Evolutionary conservation across 306 rosid species (phyloP).

Genomic region (Lathyrus tuberosus): DNA sequence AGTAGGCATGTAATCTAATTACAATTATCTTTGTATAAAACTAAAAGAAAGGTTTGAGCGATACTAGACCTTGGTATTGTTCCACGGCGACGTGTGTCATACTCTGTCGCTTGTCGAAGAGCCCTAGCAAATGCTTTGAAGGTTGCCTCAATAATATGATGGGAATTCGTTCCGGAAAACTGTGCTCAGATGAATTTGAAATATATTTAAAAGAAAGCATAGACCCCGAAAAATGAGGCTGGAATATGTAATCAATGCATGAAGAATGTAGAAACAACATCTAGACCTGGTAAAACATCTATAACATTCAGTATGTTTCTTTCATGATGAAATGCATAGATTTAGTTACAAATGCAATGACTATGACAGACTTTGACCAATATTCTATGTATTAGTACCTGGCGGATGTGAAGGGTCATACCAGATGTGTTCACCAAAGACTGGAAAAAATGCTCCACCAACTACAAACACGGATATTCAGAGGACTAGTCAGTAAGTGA

Average conservation of each 20-base stretch:
- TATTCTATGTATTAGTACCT: slow-evolving; percentile 57
- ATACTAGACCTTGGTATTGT: slow-evolving; percentile 77
- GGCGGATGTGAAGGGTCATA: slow-evolving; percentile 92
- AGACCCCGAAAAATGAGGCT: slow-evolving; percentile 9
- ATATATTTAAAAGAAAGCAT: slow-evolving; percentile 22
- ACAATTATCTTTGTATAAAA: background rate
- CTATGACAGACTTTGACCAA: slow-evolving; percentile 22
- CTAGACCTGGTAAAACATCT: slow-evolving; percentile 3
- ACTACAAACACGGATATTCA: slow-evolving; percentile 47
- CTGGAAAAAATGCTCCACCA: slow-evolving; percentile 98
- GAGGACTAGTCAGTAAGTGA: slow-evolving; percentile 1
- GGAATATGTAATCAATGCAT: slow-evolving; percentile 28
- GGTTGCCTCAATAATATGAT: slow-evolving; percentile 96
- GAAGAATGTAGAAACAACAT: slow-evolving; percentile 29
- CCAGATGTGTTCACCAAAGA: slow-evolving; percentile 95
- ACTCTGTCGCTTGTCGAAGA: slow-evolving; percentile 87
- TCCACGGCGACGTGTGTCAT: slow-evolving; percentile 80
- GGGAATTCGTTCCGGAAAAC: slow-evolving; percentile 92
- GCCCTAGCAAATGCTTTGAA: slow-evolving; percentile 98
- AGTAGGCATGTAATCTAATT: background rate
- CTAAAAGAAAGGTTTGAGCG: background rate
- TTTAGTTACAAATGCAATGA: slow-evolving; percentile 23
- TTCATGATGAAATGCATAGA: slow-evolving; percentile 22
- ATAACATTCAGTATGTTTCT: background rate
- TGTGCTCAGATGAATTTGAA: slow-evolving; percentile 44